These are phyloP conservation scores for Fusarium sp. DNA, from an alignment of 2,329 filamentous ascomycete species.

Conservation along the genomic window DNA sequence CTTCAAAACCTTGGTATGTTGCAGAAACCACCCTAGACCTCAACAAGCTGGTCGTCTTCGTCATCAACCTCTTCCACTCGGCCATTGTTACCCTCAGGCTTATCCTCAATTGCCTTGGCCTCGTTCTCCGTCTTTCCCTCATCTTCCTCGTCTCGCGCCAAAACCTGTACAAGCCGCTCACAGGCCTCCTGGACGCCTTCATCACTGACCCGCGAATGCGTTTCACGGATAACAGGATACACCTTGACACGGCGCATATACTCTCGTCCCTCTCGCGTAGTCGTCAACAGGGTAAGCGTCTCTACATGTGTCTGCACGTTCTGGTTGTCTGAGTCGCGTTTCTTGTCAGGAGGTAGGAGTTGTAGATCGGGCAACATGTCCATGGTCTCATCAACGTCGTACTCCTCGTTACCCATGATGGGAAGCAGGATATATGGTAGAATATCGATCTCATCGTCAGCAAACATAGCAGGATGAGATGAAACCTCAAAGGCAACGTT, in stretches of 20 bases:
- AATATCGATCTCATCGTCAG: slow-evolving; percentile 78
- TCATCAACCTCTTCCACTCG: slow-evolving; percentile 60
- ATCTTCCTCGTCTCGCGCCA: slow-evolving; percentile 80
- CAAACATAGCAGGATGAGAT: slow-evolving; percentile 76
- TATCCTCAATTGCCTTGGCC: slow-evolving; percentile 47
- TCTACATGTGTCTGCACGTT: slow-evolving; percentile 91
- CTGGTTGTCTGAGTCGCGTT: slow-evolving; percentile 78
- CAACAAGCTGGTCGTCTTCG: slow-evolving; percentile 65
- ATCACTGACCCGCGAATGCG: slow-evolving; percentile 80
- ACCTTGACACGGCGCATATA: slow-evolving; percentile 80
- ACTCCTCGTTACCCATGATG: slow-evolving; percentile 88
- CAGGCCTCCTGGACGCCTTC: slow-evolving; percentile 85
- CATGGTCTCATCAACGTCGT: slow-evolving; percentile 84
- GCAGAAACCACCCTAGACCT: slow-evolving; percentile 55
- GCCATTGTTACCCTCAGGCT: slow-evolving; percentile 53
- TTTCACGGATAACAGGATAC: slow-evolving; percentile 89
- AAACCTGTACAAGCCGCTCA: slow-evolving; percentile 87
- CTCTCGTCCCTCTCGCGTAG: slow-evolving; percentile 79
- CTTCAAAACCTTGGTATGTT: too few relatives aligned
- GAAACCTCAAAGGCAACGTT: slow-evolving; percentile 87
- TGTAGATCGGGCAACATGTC: slow-evolving; percentile 92
- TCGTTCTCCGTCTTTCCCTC: slow-evolving; percentile 52
- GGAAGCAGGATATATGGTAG: slow-evolving; percentile 90
- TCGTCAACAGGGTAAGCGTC: slow-evolving; percentile 84
- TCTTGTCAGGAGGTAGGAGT: slow-evolving; percentile 88